A percentile compares a stretch with the other conserved stretches of the same genome.
These are phyloP conservation scores for Cercospora zeina DNA, from an alignment of 2,329 filamentous ascomycete genomes.

Conservation along the genomic window DNA sequence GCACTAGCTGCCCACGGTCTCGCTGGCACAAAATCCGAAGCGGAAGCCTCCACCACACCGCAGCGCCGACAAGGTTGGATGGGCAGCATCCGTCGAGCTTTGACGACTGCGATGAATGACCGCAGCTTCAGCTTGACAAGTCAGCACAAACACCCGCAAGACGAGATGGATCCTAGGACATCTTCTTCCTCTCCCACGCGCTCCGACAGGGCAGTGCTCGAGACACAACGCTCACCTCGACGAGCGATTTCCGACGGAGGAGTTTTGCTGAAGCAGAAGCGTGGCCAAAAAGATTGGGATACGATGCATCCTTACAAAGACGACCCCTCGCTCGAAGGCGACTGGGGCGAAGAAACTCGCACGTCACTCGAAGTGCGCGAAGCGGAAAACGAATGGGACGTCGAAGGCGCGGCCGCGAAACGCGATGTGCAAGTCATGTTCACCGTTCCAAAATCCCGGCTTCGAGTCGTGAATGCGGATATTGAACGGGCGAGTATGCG, in stretches of 20 bases:
- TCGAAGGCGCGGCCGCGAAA: slow-evolving; percentile 50
- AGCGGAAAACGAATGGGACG: slow-evolving; percentile 53
- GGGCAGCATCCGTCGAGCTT: slow-evolving; percentile 39
- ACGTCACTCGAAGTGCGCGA: slow-evolving; percentile 31
- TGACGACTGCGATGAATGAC: slow-evolving; percentile 37
- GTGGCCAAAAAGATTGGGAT: slow-evolving; percentile 46
- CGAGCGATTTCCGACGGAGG: slow-evolving; percentile 50
- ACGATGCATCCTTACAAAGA: slow-evolving; percentile 34
- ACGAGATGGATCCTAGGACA: slow-evolving; percentile 24
- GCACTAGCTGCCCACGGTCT: slow-evolving; percentile 33
- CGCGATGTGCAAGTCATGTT: slow-evolving; percentile 69
- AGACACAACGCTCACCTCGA: slow-evolving; percentile 35
- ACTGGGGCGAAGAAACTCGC: slow-evolving; percentile 38
- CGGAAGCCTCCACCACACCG: slow-evolving; percentile 18
- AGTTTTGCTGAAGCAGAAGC: slow-evolving; percentile 43
- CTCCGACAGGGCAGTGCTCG: background rate
- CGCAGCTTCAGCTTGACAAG: slow-evolving; percentile 38
- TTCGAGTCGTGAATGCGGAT: slow-evolving; percentile 87
- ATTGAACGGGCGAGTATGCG: slow-evolving; percentile 45
- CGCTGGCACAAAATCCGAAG: slow-evolving; percentile 7
- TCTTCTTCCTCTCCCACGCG: slow-evolving; percentile 34
- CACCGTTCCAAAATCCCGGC: slow-evolving; percentile 81
- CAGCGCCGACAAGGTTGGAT: slow-evolving; percentile 35
- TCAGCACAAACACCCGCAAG: slow-evolving; percentile 16
- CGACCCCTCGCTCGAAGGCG: slow-evolving; percentile 37